These are phyloP conservation scores for Leccinum colubrinum DNA, from an alignment of 1,284 basidiomycete species.

Conservation along the genomic window DNA sequence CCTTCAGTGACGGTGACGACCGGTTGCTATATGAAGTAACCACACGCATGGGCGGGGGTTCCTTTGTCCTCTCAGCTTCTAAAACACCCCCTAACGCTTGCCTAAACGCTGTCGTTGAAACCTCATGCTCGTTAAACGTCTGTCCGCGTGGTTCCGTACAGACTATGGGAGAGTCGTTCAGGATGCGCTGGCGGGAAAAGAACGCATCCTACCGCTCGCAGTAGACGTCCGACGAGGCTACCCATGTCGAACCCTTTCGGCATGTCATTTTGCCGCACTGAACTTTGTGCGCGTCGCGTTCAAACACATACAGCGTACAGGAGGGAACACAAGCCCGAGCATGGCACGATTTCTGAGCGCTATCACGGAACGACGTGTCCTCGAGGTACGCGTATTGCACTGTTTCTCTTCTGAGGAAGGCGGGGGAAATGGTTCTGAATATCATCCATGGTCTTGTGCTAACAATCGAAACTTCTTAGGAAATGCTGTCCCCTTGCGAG, in stretches of 20 bases:
- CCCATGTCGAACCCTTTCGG: slow-evolving; percentile 9
- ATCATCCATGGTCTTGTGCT: neutral
- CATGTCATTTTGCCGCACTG: slow-evolving; percentile 23
- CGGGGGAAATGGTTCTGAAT: neutral
- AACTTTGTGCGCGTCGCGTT: slow-evolving; percentile 36
- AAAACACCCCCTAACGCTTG: neutral
- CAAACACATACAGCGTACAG: slow-evolving; percentile 34
- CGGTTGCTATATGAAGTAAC: slow-evolving; percentile 17
- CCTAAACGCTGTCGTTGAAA: neutral
- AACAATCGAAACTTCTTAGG: slow-evolving; percentile 12
- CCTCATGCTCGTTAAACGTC: slow-evolving; percentile 19
- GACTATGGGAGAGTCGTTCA: slow-evolving; percentile 8
- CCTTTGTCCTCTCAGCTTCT: neutral
- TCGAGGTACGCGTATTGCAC: slow-evolving; percentile 18
- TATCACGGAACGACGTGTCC: slow-evolving; percentile 12
- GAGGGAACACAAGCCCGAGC: slow-evolving; percentile 17
- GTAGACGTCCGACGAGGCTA: neutral
- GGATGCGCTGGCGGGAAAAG: slow-evolving; percentile 27
- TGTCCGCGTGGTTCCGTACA: slow-evolving; percentile 10
- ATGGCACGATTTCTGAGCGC: slow-evolving; percentile 31
- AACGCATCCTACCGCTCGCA: slow-evolving; percentile 21
- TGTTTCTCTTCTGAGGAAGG: neutral
- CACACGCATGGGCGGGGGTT: slow-evolving; percentile 3
- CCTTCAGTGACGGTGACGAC: slow-evolving; percentile 2
- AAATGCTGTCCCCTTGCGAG: slow-evolving; percentile 19